Evolutionary conservation across 768 basidiomycete genomes (phyloP).

Genomic region (Naganishia vaughanmartiniae): DNA sequence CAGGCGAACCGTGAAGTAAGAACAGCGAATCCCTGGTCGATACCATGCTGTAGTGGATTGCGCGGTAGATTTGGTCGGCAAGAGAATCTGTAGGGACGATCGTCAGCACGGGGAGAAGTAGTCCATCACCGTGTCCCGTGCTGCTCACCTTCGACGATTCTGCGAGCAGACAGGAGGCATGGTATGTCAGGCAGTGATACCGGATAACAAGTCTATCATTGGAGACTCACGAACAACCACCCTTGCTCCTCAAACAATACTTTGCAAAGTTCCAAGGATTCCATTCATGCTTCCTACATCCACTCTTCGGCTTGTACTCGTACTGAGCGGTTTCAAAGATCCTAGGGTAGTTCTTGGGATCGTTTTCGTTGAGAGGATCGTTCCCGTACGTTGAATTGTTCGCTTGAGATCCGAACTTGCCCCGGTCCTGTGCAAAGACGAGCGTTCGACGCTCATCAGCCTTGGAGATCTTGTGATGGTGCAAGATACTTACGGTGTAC

Average conservation of each 20-base stretch:
- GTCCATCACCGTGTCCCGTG: no score
- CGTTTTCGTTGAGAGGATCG: neutral
- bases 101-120: no score
- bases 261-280: constrained; percentile 1
- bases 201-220: neutral
- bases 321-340: constrained; percentile 12
- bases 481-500: neutral
- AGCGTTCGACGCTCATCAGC: neutral
- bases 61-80: constrained; percentile 10
- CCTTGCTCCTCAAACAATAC: constrained; percentile 1
- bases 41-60: constrained; percentile 1
- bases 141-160: constrained; percentile 2
- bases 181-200: no score
- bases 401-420: constrained; percentile 4
- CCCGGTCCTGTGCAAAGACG: neutral
- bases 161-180: neutral
- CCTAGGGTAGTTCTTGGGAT: constrained; percentile 3
- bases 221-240: constrained; percentile 13
- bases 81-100: constrained; percentile 6
- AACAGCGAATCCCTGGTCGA: neutral
- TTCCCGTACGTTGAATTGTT: neutral
- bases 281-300: constrained; percentile 9
- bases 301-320: constrained; percentile 7
- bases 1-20: neutral
- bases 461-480: no score